These are phyloP conservation scores for Dalbergia oliveri DNA, from an alignment of 306 rosid species.

Conservation along the genomic window DNA sequence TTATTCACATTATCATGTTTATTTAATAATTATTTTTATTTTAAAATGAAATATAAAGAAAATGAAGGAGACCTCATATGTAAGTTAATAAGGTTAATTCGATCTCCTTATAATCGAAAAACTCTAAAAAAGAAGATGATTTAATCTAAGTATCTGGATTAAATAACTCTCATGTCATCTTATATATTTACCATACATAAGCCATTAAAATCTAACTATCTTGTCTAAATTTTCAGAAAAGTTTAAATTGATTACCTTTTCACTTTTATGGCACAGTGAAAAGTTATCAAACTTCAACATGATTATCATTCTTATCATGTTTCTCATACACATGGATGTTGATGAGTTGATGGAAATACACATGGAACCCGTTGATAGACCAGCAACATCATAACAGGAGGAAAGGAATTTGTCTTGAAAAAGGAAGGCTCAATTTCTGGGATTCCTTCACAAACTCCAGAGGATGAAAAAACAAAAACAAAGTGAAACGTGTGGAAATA, in stretches of 20 bases:
- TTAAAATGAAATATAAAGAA: too few relatives aligned
- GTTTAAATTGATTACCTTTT: background rate
- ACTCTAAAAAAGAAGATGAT: too few relatives aligned
- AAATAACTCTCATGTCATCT: too few relatives aligned
- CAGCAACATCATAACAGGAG: background rate
- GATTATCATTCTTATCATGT: conserved; percentile 2
- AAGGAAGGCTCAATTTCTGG: conserved; percentile 48
- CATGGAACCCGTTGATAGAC: conserved; percentile 5
- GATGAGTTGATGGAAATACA: conserved; percentile 4
- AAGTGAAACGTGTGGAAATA: conserved; percentile 54
- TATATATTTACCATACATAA: too few relatives aligned
- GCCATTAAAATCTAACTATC: too few relatives aligned
- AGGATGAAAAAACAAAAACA: conserved; percentile 46
- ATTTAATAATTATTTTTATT: too few relatives aligned
- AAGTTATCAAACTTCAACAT: conserved; percentile 5
- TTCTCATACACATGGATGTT: background rate
- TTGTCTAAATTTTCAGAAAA: background rate
- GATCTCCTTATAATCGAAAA: too few relatives aligned
- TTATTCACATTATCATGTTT: too few relatives aligned
- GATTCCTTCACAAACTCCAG: conserved; percentile 50
- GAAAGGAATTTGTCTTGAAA: conserved; percentile 43
- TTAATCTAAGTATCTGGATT: too few relatives aligned
- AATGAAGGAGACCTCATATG: too few relatives aligned
- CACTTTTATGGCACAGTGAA: background rate
- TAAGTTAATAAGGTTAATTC: too few relatives aligned